Evolutionary conservation across 1,284 basidiomycete species (phyloP).

Genomic region (Marasmius oreades): DNA sequence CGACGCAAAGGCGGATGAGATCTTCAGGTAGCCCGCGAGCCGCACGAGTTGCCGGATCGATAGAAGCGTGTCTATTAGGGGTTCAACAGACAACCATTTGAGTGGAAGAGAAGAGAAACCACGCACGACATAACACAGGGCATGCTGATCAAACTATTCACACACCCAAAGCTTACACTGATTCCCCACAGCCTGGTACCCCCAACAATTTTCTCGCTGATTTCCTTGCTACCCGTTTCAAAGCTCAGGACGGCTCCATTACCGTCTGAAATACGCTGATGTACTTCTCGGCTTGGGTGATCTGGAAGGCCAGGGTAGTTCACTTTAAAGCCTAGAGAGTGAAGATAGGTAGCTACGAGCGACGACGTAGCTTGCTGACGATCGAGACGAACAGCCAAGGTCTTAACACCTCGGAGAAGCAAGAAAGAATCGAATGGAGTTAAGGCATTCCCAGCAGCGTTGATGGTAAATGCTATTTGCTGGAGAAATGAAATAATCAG

Average conservation of each 20-base stretch:
- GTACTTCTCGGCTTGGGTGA: conserved; percentile 85
- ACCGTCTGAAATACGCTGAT: conserved; percentile 86
- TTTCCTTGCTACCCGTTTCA: conserved; percentile 86
- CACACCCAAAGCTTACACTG: conserved; percentile 96
- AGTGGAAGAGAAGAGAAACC: conserved; percentile 12
- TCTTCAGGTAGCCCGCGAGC: conserved; percentile 96
- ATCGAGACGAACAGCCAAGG: conserved; percentile 95
- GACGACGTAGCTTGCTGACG: conserved; percentile 86
- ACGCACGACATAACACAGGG: conserved; percentile 99
- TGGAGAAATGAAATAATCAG: conserved; percentile 28
- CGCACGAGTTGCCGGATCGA: conserved; percentile 89
- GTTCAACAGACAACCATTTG: conserved; percentile 15
- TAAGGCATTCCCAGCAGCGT: conserved; percentile 96
- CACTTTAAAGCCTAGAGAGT: conserved; percentile 87
- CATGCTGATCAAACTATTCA: conserved; percentile 99
- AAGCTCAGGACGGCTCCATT: conserved; percentile 95
- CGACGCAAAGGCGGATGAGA: conserved; percentile 96
- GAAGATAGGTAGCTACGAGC: conserved; percentile 85
- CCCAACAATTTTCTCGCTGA: conserved; percentile 92
- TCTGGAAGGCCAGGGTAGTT: conserved; percentile 89
- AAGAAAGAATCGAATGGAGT: conserved; percentile 97
- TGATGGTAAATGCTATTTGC: conserved; percentile 90
- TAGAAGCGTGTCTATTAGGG: conserved; percentile 84
- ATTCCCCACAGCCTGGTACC: conserved; percentile 96
- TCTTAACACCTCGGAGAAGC: conserved; percentile 94